Conservation (phyloP, 805 yeast genomes). For the Lipomyces kockii region DNA sequence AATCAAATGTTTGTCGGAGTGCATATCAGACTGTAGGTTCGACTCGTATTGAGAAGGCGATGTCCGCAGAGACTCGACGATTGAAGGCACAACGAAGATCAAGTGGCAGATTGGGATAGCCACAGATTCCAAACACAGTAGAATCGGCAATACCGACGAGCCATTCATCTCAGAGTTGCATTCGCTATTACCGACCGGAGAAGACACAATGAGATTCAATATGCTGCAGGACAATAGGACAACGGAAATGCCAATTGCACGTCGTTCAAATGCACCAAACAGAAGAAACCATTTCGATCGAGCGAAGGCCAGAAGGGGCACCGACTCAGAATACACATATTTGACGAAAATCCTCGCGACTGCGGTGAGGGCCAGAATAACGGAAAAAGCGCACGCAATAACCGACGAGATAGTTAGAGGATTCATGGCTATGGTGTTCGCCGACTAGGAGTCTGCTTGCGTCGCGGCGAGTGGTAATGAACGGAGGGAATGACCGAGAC, state of each 20-base stretch:
- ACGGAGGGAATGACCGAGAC: background rate
- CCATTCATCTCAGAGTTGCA: slow-evolving; percentile 11
- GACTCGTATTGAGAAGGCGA: background rate
- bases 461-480: background rate
- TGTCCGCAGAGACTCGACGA: slow-evolving; percentile 16
- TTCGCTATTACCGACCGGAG: slow-evolving; percentile 11
- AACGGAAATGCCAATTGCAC: slow-evolving; percentile 21
- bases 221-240: slow-evolving; percentile 4
- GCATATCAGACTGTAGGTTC: background rate
- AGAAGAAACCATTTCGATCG: slow-evolving; percentile 9
- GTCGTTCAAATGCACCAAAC: slow-evolving; percentile 29
- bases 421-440: background rate
- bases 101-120: slow-evolving; percentile 20
- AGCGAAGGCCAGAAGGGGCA: background rate
- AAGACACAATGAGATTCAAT: slow-evolving; percentile 18
- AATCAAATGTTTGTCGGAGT: background rate
- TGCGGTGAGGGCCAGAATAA: slow-evolving; percentile 9
- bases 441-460: background rate
- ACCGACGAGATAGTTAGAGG: slow-evolving; percentile 18
- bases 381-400: slow-evolving; percentile 14
- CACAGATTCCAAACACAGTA: slow-evolving; percentile 23
- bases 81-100: slow-evolving; percentile 18
- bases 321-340: background rate
- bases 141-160: slow-evolving; percentile 17
- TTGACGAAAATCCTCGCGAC: slow-evolving; percentile 17